Evolutionary conservation across 2,329 filamentous ascomycete species (phyloP).

Genomic region (Aaosphaeria arxii): DNA sequence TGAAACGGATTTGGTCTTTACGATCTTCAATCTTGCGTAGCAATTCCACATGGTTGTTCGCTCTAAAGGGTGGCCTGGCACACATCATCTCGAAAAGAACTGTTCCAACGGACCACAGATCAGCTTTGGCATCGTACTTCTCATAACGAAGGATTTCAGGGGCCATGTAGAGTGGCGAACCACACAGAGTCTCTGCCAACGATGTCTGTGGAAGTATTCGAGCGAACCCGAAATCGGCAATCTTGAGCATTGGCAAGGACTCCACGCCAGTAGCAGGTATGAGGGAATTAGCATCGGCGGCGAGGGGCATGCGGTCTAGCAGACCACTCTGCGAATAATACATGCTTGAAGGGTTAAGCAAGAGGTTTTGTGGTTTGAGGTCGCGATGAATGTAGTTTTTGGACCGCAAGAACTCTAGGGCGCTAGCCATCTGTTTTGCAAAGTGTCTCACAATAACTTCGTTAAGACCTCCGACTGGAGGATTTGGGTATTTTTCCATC

Average conservation of each 20-base stretch:
- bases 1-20: constrained; percentile 82
- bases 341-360: constrained; percentile 77
- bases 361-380: constrained; percentile 93
- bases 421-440: constrained; percentile 89
- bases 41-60: constrained; percentile 90
- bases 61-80: constrained; percentile 85
- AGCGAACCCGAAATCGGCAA: constrained; percentile 98
- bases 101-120: constrained; percentile 96
- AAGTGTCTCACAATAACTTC: constrained; percentile 98
- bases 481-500: constrained; percentile 88
- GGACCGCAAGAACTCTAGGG: constrained; percentile 80
- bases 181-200: constrained; percentile 92
- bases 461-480: constrained; percentile 78
- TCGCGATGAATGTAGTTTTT: constrained; percentile 93
- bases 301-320: constrained; percentile 62
- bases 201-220: constrained; percentile 86
- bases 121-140: constrained; percentile 94
- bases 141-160: constrained; percentile 96
- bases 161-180: constrained; percentile 97
- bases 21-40: constrained; percentile 87
- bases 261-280: constrained; percentile 77
- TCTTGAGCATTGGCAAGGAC: constrained; percentile 91
- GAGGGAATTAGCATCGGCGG: constrained; percentile 76
- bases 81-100: constrained; percentile 95
- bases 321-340: constrained; percentile 56